phyloP scores from a whole-genome alignment of 495 filamentous ascomycete genomes.

The Hypoxylon fuscum region DNA sequence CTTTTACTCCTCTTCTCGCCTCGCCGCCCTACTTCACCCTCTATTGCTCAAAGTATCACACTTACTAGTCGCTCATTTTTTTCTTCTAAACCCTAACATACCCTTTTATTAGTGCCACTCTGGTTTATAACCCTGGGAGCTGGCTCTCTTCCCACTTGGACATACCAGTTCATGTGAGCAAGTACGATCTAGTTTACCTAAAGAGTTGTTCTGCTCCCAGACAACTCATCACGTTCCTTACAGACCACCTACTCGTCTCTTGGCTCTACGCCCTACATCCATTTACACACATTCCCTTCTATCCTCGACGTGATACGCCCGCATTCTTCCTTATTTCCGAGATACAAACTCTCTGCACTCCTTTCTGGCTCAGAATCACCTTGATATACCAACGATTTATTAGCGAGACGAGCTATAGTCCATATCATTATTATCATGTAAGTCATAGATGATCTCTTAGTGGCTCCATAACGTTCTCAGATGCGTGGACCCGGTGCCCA shows the following conservation, averaged over 20 bases:
- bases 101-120: constrained; percentile 53
- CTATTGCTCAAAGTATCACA: constrained; percentile 48
- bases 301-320: constrained; percentile 16
- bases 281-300: constrained; percentile 42
- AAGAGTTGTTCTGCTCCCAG: constrained; percentile 50
- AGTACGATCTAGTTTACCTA: constrained; percentile 43
- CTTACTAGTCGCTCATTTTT: constrained; percentile 57
- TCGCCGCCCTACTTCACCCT: constrained; percentile 46
- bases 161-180: constrained; percentile 50
- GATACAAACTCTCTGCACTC: constrained; percentile 32
- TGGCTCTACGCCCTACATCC: constrained; percentile 27
- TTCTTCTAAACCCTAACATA: constrained; percentile 38
- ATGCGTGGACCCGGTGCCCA: constrained; percentile 40
- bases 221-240: constrained; percentile 58
- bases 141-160: constrained; percentile 58
- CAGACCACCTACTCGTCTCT: constrained; percentile 15
- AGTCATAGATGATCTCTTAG: constrained; percentile 45
- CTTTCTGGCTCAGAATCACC: constrained; percentile 12
- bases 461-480: constrained; percentile 39
- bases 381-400: constrained; percentile 32
- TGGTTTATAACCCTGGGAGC: constrained; percentile 63
- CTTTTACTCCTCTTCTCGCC: constrained; percentile 46
- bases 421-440: constrained; percentile 49
- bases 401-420: constrained; percentile 39
- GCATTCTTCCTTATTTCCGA: constrained; percentile 19